Evolutionary conservation across 1,284 basidiomycete species (phyloP).

Genomic region (Boletus holoroseus): DNA sequence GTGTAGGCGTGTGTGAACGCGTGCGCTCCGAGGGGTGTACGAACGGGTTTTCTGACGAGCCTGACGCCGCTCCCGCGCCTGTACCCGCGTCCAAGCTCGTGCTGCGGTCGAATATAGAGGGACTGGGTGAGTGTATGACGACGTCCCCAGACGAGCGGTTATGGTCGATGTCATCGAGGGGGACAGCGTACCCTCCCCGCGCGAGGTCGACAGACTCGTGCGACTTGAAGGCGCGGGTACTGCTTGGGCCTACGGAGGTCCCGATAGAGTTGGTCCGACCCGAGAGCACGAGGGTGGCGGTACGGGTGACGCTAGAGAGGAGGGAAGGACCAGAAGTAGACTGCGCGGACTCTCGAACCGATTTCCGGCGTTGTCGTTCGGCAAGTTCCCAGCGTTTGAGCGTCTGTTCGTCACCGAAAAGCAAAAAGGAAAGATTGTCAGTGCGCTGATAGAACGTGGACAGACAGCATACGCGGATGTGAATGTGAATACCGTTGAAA

Average conservation of each 20-base stretch:
- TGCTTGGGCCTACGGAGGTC: conserved; percentile 26
- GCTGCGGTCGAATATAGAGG: conserved; percentile 26
- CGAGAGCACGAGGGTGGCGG: conserved; percentile 46
- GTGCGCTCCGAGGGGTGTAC: conserved; percentile 39
- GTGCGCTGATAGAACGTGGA: neutral
- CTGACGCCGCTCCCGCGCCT: neutral
- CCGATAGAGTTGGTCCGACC: conserved; percentile 21
- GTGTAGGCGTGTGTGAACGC: conserved; percentile 4
- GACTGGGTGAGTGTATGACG: conserved; percentile 39
- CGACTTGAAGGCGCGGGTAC: conserved; percentile 42
- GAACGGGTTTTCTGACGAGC: conserved; percentile 45
- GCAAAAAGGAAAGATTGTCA: conserved; percentile 3
- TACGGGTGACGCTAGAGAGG: conserved; percentile 49
- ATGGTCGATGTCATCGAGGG: conserved; percentile 47
- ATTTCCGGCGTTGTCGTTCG: conserved; percentile 64
- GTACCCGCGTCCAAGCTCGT: conserved; percentile 14
- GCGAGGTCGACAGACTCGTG: conserved; percentile 43
- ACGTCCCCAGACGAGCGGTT: conserved; percentile 26
- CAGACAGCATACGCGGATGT: neutral
- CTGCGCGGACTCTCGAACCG: conserved; percentile 47
- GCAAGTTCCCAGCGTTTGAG: conserved; percentile 67
- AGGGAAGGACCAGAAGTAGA: conserved; percentile 40
- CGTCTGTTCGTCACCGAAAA: conserved; percentile 42
- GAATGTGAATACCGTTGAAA: neutral
- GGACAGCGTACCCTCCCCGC: conserved; percentile 35